Conservation (phyloP, 768 basidiomycete genomes). For the Udeniomyces megalosporus region DNA sequence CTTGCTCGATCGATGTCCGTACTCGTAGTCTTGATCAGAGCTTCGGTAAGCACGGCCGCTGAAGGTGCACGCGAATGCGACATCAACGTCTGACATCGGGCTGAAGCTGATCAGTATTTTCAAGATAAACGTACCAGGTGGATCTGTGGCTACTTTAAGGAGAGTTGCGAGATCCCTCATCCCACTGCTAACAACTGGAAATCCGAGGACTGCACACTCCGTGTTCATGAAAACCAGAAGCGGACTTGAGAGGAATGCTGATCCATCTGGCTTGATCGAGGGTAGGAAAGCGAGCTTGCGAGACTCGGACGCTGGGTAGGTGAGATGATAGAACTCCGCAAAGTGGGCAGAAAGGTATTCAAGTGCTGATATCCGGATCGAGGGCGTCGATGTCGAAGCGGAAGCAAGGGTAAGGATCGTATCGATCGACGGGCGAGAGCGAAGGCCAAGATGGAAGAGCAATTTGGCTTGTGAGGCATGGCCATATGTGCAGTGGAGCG, state of each 20-base stretch:
- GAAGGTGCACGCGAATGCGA: no score
- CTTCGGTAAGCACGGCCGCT: constrained; percentile 42
- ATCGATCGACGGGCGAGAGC: constrained; percentile 48
- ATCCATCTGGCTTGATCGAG: constrained; percentile 40
- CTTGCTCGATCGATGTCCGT: constrained; percentile 40
- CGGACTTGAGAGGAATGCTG: constrained; percentile 41
- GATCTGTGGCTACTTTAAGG: constrained; percentile 53
- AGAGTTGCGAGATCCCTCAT: constrained; percentile 31
- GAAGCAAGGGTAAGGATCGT: constrained; percentile 55
- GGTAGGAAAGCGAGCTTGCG: constrained; percentile 60
- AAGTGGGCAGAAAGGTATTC: constrained; percentile 70
- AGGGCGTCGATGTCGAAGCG: constrained; percentile 32
- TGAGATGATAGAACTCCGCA: constrained; percentile 35
- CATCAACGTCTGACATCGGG: no score
- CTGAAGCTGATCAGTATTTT: no score
- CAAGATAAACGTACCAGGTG: no score
- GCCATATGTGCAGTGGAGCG: no score
- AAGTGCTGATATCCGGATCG: constrained; percentile 46
- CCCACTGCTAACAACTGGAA: constrained; percentile 43
- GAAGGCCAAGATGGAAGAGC: constrained; percentile 41
- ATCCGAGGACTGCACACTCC: constrained; percentile 61
- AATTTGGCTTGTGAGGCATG: constrained; percentile 48
- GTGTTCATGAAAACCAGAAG: constrained; percentile 54
- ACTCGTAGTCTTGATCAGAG: constrained; percentile 48
- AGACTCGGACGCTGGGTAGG: constrained; percentile 30